A percentile compares a stretch with the other conserved stretches of the same genome.
phyloP scores from a whole-genome alignment of 495 filamentous ascomycete species.

The Tuber calosporum region DNA sequence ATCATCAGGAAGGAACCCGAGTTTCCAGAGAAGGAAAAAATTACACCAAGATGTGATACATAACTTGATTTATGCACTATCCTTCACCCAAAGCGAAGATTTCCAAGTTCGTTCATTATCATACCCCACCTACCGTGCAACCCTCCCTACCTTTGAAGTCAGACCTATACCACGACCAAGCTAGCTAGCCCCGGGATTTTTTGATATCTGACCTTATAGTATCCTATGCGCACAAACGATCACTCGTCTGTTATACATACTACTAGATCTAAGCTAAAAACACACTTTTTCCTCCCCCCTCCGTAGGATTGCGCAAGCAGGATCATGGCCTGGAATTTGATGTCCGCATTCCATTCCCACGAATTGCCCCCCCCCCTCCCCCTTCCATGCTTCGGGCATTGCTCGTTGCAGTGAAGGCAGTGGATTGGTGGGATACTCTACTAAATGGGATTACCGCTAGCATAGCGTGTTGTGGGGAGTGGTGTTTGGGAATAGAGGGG shows the following conservation, averaged over 20 bases:
- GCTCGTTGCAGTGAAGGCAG: no score
- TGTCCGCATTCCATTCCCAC: no score
- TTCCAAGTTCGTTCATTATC: not conserved
- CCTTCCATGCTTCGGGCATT: not conserved
- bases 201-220: not conserved
- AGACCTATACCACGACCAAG: not conserved
- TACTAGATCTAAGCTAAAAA: not conserved
- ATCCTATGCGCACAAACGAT: not conserved
- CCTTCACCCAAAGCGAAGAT: not conserved
- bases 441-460: no score
- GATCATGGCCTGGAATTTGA: not conserved
- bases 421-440: no score
- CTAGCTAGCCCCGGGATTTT: not conserved
- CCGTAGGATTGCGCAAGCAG: not conserved
- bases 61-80: not conserved
- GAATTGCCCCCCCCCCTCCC: no score
- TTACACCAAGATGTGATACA: not conserved
- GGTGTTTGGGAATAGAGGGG: no score
- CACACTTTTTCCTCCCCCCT: not conserved
- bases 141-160: not conserved
- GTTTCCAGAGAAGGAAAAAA: not conserved
- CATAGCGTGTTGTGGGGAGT: no score
- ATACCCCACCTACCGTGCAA: no score
- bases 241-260: not conserved
- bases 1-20: no score